Conservation (phyloP, 2,329 filamentous ascomycete genomes). For the Chrysoporthe deuterocubensis region DNA sequence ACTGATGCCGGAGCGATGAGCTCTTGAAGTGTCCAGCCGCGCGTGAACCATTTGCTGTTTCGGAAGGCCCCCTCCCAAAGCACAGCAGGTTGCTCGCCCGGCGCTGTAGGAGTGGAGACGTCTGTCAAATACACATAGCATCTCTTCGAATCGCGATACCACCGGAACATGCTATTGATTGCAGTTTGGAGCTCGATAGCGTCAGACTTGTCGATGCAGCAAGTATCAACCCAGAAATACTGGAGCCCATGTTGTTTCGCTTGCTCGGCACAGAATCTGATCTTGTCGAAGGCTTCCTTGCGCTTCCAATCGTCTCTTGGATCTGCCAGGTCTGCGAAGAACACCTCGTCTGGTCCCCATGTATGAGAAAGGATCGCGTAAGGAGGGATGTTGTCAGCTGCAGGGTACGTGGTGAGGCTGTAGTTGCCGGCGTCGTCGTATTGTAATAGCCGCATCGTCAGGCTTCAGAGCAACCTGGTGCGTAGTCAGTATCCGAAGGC, state of each 20-base stretch:
- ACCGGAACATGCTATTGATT: conserved; percentile 27
- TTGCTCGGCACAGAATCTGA: conserved; percentile 9
- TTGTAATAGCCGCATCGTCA: not conserved
- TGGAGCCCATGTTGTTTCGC: conserved; percentile 12
- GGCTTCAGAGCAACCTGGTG: not conserved
- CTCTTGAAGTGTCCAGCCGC: not conserved
- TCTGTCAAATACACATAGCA: conserved; percentile 24
- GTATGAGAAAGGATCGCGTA: not conserved
- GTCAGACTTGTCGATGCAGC: conserved; percentile 26
- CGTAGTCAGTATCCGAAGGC: not conserved
- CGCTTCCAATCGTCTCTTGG: not conserved
- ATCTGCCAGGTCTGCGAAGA: not conserved
- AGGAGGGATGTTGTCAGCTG: not conserved
- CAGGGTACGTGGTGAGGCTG: not conserved
- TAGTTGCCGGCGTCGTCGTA: not conserved
- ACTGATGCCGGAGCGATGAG: not conserved
- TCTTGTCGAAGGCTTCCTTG: conserved; percentile 6
- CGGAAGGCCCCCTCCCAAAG: not conserved
- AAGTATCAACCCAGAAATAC: conserved; percentile 26
- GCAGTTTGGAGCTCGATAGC: conserved; percentile 21
- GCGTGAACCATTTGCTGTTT: not conserved
- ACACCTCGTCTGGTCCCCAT: not conserved
- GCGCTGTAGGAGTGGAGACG: not conserved
- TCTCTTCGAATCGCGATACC: conserved; percentile 19
- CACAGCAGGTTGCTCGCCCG: not conserved